These are phyloP conservation scores for Alternaria gansuensis DNA, from an alignment of 2,329 filamentous ascomycete species.

Conservation along the genomic window DNA sequence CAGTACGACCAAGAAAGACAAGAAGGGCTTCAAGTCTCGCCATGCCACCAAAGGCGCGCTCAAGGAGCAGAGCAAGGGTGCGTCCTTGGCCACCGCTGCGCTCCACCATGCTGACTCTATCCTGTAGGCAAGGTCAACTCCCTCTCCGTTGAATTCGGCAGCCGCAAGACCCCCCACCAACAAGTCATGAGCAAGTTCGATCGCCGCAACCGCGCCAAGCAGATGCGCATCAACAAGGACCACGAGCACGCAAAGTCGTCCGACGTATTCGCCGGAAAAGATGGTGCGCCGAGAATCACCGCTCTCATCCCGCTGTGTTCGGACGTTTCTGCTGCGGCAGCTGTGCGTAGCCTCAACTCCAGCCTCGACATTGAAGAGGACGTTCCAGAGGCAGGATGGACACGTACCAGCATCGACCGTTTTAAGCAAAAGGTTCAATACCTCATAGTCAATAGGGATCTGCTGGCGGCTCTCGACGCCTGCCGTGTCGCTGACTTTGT, in stretches of 20 bases:
- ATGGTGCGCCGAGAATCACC: constrained; percentile 87
- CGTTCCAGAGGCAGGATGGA: constrained; percentile 65
- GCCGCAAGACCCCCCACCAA: constrained; percentile 89
- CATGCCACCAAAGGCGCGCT: constrained; percentile 88
- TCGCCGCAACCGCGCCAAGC: constrained; percentile 91
- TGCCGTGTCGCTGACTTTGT: constrained; percentile 92
- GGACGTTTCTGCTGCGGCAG: constrained; percentile 72
- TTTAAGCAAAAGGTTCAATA: constrained; percentile 97
- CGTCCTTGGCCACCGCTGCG: constrained; percentile 7
- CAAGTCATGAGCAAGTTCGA: constrained; percentile 98
- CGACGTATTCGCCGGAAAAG: constrained; percentile 83
- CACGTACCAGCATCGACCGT: constrained; percentile 78
- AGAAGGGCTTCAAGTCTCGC: constrained; percentile 93
- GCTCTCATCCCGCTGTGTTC: constrained; percentile 85
- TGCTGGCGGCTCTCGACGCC: constrained; percentile 82
- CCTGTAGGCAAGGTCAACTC: constrained; percentile 76
- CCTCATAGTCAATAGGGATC: constrained; percentile 74
- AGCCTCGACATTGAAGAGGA: constrained; percentile 81
- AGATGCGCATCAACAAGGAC: constrained; percentile 84
- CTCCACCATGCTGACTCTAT: constrained; percentile 26
- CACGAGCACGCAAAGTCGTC: constrained; percentile 81
- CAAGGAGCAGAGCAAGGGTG: constrained; percentile 86
- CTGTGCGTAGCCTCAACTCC: constrained; percentile 74
- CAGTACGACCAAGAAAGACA: constrained; percentile 85
- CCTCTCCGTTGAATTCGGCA: constrained; percentile 67